A percentile compares a stretch with the other conserved stretches of the same genome.
These are phyloP conservation scores for Pholiota conissans DNA, from an alignment of 768 basidiomycete genomes.

Conservation along the genomic window DNA sequence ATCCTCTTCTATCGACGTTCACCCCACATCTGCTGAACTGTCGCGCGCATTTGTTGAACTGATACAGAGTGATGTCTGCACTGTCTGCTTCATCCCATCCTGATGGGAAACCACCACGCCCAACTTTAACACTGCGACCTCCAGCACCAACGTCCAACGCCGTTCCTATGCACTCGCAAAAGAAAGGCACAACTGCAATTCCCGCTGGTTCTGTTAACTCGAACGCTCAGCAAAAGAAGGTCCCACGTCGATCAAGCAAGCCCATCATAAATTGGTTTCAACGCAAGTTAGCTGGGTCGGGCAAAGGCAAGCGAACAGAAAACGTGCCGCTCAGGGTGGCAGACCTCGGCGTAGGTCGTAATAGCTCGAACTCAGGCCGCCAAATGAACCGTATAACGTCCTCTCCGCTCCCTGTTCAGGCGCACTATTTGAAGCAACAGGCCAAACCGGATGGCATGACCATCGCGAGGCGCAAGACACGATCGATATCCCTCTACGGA, in stretches of 20 bases:
- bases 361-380: conserved; percentile 30
- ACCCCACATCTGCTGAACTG: background rate
- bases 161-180: conserved; percentile 18
- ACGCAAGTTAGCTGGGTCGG: conserved; percentile 76
- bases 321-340: conserved; percentile 31
- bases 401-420: conserved; percentile 39
- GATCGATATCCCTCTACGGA: conserved; percentile 60
- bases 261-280: conserved; percentile 92
- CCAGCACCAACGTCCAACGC: conserved; percentile 6
- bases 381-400: conserved; percentile 41
- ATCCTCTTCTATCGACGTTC: background rate
- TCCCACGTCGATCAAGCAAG: conserved; percentile 70
- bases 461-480: conserved; percentile 46
- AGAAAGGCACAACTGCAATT: conserved; percentile 20
- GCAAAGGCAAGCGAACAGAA: conserved; percentile 51
- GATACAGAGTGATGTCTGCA: conserved; percentile 15
- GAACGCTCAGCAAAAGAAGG: conserved; percentile 55
- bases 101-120: conserved; percentile 8
- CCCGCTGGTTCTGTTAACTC: conserved; percentile 27
- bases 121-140: conserved; percentile 1
- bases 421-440: conserved; percentile 29
- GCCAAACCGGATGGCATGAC: conserved; percentile 31
- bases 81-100: conserved; percentile 17
- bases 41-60: background rate
- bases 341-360: conserved; percentile 33